Base-by-base conservation (phyloP, 768 basidiomycete species). In the Mycena vulgaris region DNA sequence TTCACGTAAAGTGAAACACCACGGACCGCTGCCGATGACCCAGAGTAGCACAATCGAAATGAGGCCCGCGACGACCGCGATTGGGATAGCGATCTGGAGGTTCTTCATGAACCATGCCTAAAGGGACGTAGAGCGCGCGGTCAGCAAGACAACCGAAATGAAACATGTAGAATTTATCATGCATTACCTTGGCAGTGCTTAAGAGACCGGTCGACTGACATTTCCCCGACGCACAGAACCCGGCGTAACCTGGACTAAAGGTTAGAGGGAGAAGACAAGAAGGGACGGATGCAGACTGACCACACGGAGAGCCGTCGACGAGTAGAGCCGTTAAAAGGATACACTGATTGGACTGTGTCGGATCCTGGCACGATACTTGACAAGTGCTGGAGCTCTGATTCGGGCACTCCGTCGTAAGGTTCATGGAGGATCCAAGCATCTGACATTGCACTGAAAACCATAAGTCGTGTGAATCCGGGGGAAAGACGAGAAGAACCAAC, bases 251-350 rank as follows among this genome's bases (percentile, higher is more conserved):
- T 92, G 48, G 19, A 33, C 57, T 23, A 52, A n/a, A 30, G 56
- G 23, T 61, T 42, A 71, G 52, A 48, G 61, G 28, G 39, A 49
- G 61, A 55, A 60, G 67, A 70, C 61, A 59, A 49, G 55, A n/a
- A 63, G 59, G 47, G 28, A 65, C 19, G 56, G 48, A 64, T 30
- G 55, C 58, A 23, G 57, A 83, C 89, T 67, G 75, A 90, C 94
- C 94, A 79, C 95, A 97, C 17, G 93, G 90, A 33, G 93, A 94
- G 27, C 95, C 95, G 77, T 95, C 92, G 62, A 94, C 84, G 56
- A 96, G 89, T 49, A 88, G 79, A 5, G 93, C 88, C 63, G 92
- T 90, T 55, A 96, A 83, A 45, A 91, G 80, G 25, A 95, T 80
- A 78, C 95, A 97, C 72, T 87, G 86, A 68, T 89, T 87, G 17